A percentile compares a stretch with the other conserved stretches of the same genome.
phyloP scores from a whole-genome alignment of 345 rosid species.

The Erysimum cheiranthoides region DNA sequence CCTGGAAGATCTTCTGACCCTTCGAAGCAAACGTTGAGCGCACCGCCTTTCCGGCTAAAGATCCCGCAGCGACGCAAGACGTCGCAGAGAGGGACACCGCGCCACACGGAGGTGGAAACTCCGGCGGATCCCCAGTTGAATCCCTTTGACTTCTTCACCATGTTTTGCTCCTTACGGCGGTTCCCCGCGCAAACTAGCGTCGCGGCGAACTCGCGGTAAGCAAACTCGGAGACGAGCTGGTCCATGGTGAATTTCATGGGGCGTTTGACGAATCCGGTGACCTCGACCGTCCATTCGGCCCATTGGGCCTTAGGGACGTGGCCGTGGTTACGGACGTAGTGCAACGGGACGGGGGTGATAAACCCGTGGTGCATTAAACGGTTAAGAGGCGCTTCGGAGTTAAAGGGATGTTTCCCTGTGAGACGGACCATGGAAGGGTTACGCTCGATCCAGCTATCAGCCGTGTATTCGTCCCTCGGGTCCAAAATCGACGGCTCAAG shows the following conservation, averaged over 20 bases:
- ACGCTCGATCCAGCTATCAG: conserved; percentile 84
- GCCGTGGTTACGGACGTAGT: conserved; percentile 94
- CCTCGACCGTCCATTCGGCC: conserved; percentile 82
- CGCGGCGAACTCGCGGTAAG: conserved; percentile 65
- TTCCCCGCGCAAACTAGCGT: conserved; percentile 91
- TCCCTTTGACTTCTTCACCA: conserved; percentile 77
- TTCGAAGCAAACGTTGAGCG: conserved; percentile 85
- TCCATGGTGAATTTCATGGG: conserved; percentile 78
- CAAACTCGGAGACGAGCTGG: conserved; percentile 67
- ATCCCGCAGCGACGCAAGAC: conserved; percentile 74
- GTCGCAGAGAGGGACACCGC: conserved; percentile 66
- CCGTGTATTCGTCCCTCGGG: conserved; percentile 68
- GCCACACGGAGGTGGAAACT: conserved; percentile 84
- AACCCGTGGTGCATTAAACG: conserved; percentile 92
- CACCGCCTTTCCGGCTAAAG: conserved; percentile 59
- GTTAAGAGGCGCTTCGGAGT: conserved; percentile 72
- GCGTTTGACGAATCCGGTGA: conserved; percentile 69
- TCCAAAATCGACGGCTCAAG: conserved; percentile 72
- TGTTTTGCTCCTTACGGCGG: conserved; percentile 91
- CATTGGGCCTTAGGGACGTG: conserved; percentile 71
- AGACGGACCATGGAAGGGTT: conserved; percentile 86
- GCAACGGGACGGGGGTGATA: conserved; percentile 90
- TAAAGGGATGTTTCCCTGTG: conserved; percentile 97
- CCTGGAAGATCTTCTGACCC: conserved; percentile 93
- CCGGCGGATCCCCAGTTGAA: conserved; percentile 95